Evolutionary conservation across 2,329 filamentous ascomycete genomes (phyloP).

Genomic region (Alternaria angustiovoidea): DNA sequence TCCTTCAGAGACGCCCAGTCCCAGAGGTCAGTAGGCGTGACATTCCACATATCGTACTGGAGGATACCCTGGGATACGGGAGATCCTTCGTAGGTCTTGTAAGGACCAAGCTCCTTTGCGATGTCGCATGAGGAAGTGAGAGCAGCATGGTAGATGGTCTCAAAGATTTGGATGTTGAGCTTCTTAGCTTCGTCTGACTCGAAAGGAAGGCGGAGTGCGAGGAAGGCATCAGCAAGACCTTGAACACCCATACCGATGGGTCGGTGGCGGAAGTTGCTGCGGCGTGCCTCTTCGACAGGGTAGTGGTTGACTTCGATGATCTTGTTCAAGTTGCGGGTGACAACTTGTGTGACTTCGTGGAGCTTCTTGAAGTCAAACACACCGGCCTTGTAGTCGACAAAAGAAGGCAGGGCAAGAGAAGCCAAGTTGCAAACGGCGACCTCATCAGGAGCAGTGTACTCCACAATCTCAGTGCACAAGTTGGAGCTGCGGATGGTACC

Average conservation of each 20-base stretch:
- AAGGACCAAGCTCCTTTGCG: slow-evolving; percentile 82
- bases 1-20: slow-evolving; percentile 91
- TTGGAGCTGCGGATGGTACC: slow-evolving; percentile 99
- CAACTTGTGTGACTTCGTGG: slow-evolving; percentile 90
- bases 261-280: slow-evolving; percentile 96
- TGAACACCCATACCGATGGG: slow-evolving; percentile 97
- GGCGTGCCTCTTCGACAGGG: slow-evolving; percentile 90
- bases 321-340: slow-evolving; percentile 95
- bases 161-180: slow-evolving; percentile 98
- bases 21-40: slow-evolving; percentile 93
- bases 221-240: slow-evolving; percentile 96
- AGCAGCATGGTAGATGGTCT: slow-evolving; percentile 98
- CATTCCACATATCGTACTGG: slow-evolving; percentile 98
- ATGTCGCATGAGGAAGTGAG: slow-evolving; percentile 88
- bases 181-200: slow-evolving; percentile 93
- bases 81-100: slow-evolving; percentile 90
- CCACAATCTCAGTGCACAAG: slow-evolving; percentile 97
- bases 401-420: slow-evolving; percentile 89
- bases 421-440: slow-evolving; percentile 98
- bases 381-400: slow-evolving; percentile 83
- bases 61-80: slow-evolving; percentile 94
- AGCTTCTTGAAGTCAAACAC: slow-evolving; percentile 96
- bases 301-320: slow-evolving; percentile 99
- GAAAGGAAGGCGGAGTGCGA: slow-evolving; percentile 94
- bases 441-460: slow-evolving; percentile 97